Evolutionary conservation across 108 stramenopile genomes (phyloP), one percentile per base, ranked within the genome.

Genomic region (Skeletonema potamos): DNA sequence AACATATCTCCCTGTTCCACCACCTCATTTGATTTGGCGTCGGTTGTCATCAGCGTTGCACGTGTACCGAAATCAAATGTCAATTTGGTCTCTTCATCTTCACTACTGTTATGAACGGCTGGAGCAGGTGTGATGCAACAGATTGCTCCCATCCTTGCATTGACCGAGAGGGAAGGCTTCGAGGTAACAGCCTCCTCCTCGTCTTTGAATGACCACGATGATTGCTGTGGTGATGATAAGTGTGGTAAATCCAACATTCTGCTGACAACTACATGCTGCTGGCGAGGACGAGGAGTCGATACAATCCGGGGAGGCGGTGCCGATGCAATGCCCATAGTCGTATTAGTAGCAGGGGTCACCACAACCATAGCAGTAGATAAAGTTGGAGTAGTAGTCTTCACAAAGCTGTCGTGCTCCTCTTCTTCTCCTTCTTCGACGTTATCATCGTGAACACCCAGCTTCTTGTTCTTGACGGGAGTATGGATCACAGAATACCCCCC

Each of bases 31-130:
- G 97, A 97, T 70, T 96, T 85, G 11, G 99, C 98, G 85, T 98
- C 98, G 51, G 99, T 99, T 81, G 99, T 99, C 66, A 99, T 98
- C 51, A 98, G 92, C 88, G 98, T 99, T 24, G 99, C 98, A 28
- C 99, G 87, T 4, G 97, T 92, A 1, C 98, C 99, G 80, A 99
- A 99, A 62, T 93, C 92, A 7, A 99, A 84, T 9, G 99, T 99
- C 0, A 95, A 96, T 34, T 98, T 85, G 26, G 98, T 99, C 68
- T 99, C 99, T 71, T 99, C 98, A 56, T n/a, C n/a, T n/a, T n/a
- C n/a, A n/a, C n/a, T n/a, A n/a, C 96, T 83, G 74, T 98, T 98
- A 64, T 98, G 92, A 63, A 97, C 94, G 3, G 96, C 96, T 2
- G 99, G 98, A 13, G 96, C n/a, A n/a, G n/a, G n/a, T n/a, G n/a